Percentiles rank a stretch among this genome's conserved stretches.
These are phyloP conservation scores for Exophiala lecanii-corni DNA, from an alignment of 2,329 filamentous ascomycete species.

Conservation along the genomic window DNA sequence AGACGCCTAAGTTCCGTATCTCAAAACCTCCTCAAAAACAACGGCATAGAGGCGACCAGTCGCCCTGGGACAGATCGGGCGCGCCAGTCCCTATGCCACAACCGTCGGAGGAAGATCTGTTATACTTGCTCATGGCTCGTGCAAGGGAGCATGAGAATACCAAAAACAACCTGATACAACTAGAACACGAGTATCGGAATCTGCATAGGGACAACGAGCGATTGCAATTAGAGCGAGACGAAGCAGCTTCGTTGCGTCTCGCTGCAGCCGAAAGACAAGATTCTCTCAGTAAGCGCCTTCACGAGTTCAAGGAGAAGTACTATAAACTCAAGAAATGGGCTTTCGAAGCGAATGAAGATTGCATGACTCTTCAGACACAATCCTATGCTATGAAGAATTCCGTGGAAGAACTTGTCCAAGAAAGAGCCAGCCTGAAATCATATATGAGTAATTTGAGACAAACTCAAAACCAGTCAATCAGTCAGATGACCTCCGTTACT, in stretches of 20 bases:
- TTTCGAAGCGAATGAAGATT: constrained; percentile 21
- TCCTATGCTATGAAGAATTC: constrained; percentile 6
- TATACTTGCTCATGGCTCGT: constrained; percentile 21
- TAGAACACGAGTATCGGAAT: constrained; percentile 7
- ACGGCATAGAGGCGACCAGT: no score
- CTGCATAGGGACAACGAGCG: constrained; percentile 7
- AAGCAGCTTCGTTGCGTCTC: neutral
- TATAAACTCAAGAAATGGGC: constrained; percentile 24
- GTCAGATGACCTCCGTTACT: constrained; percentile 8
- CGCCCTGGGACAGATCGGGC: no score
- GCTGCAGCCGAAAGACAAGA: constrained; percentile 1
- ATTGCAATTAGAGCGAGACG: constrained; percentile 8
- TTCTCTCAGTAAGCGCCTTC: constrained; percentile 3
- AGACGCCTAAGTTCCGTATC: no score
- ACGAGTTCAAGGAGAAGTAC: constrained; percentile 19
- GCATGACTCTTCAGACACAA: constrained; percentile 11
- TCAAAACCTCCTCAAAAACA: no score
- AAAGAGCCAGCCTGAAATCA: constrained; percentile 10
- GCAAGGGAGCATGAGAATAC: constrained; percentile 6
- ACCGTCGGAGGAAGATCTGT: constrained; percentile 22
- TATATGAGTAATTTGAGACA: constrained; percentile 6
- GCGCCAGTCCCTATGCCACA: no score
- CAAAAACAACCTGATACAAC: constrained; percentile 4
- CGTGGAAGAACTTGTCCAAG: constrained; percentile 5
- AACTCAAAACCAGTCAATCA: neutral